Conservation (phyloP, 2,329 filamentous ascomycete species). For the Coniella lustricola region DNA sequence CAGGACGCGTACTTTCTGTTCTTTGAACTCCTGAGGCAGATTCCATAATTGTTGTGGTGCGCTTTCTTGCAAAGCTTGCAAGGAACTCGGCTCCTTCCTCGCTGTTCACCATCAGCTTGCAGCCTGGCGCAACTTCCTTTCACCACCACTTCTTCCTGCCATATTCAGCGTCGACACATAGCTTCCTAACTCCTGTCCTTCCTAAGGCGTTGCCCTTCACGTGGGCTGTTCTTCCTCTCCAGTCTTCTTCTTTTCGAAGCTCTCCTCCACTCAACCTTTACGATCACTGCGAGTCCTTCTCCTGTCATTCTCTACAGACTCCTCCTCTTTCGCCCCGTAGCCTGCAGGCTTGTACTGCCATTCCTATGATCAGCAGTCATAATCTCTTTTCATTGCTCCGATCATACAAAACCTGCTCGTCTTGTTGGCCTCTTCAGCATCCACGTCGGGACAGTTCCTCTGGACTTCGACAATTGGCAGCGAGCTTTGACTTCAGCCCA, state of each 20-base stretch:
- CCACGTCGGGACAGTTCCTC: neutral
- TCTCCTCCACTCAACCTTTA: neutral
- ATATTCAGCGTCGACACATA: neutral
- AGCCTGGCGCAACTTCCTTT: neutral
- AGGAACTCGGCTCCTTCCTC: slow-evolving; percentile 13
- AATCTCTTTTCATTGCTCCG: neutral
- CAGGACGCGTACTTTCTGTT: neutral
- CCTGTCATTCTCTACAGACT: neutral
- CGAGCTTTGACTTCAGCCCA: neutral
- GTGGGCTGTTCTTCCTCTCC: slow-evolving; percentile 13
- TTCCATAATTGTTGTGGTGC: neutral
- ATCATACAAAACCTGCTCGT: neutral
- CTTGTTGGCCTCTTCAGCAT: neutral
- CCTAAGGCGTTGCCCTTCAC: no score
- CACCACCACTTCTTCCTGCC: slow-evolving; percentile 10
- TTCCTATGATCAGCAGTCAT: slow-evolving; percentile 10
- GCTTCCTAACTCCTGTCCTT: no score
- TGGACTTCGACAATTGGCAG: neutral
- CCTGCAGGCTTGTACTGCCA: slow-evolving; percentile 12
- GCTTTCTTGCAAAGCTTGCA: neutral
- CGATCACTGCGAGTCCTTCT: neutral
- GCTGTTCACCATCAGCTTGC: slow-evolving; percentile 3
- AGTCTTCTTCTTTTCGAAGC: slow-evolving; percentile 3
- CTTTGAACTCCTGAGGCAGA: neutral
- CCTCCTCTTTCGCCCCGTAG: slow-evolving; percentile 1